phyloP scores from a whole-genome alignment of 2,329 filamentous ascomycete species.

The Tolypocladium ovalisporum region DNA sequence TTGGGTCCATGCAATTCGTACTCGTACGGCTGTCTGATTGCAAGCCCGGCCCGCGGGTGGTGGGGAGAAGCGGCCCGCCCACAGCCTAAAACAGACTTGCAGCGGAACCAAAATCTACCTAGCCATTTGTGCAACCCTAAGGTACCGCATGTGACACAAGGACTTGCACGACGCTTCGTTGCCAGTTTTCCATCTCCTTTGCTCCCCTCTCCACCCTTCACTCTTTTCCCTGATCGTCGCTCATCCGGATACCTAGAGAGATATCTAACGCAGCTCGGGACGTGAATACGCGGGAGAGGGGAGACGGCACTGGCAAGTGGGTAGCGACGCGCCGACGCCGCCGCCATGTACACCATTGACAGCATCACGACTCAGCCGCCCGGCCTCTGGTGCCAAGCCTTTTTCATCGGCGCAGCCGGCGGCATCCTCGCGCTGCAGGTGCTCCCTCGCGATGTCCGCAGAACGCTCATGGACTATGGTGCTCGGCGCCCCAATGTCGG shows the following conservation, averaged over 20 bases:
- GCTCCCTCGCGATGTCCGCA: slow-evolving; percentile 32
- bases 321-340: not conserved
- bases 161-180: not conserved
- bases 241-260: not conserved
- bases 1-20: not conserved
- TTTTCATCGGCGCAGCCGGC: slow-evolving; percentile 32
- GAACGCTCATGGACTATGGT: slow-evolving; percentile 39
- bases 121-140: not conserved
- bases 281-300: not conserved
- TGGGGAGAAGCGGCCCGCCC: not conserved
- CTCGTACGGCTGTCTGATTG: not conserved
- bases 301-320: not conserved
- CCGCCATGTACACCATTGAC: not conserved
- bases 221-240: not conserved
- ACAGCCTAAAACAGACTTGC: not conserved
- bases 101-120: not conserved
- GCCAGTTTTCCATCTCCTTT: not conserved
- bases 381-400: slow-evolving; percentile 29
- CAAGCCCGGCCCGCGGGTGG: not conserved
- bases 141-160: not conserved
- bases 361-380: slow-evolving; percentile 9
- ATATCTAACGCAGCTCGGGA: not conserved
- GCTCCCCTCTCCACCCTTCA: not conserved
- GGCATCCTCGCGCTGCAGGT: slow-evolving; percentile 29
- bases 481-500: slow-evolving; percentile 22